Conservation (phyloP, 2,329 filamentous ascomycete genomes). For the Phialophora tarda region DNA sequence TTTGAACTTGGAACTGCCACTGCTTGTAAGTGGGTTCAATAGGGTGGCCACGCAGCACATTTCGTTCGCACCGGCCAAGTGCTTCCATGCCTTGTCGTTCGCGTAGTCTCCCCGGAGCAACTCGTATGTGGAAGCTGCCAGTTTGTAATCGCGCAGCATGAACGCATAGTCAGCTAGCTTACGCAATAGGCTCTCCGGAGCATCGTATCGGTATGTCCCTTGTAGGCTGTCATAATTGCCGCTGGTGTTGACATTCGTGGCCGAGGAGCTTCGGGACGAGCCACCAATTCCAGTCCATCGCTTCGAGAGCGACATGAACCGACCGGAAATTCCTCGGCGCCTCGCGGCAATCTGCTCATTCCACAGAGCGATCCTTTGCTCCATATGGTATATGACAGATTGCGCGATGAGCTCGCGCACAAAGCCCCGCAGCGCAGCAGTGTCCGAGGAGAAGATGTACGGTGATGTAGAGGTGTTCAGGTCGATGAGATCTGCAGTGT, state of each 20-base stretch:
- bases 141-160: conserved; percentile 95
- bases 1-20: conserved; percentile 74
- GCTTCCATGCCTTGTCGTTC: conserved; percentile 95
- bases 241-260: conserved; percentile 53
- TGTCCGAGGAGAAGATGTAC: conserved; percentile 91
- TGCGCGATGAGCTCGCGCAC: conserved; percentile 94
- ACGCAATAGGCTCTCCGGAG: conserved; percentile 87
- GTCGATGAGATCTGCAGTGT: conserved; percentile 60
- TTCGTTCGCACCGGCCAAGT: conserved; percentile 91
- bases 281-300: conserved; percentile 84
- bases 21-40: conserved; percentile 71
- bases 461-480: conserved; percentile 71
- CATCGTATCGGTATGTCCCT: conserved; percentile 83
- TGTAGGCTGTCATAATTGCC: conserved; percentile 76
- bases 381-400: conserved; percentile 95
- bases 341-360: conserved; percentile 96
- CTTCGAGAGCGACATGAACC: conserved; percentile 93
- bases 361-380: conserved; percentile 87
- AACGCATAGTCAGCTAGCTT: conserved; percentile 95
- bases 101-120: conserved; percentile 85
- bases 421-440: conserved; percentile 83
- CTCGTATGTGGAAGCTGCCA: conserved; percentile 90
- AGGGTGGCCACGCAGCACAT: conserved; percentile 89
- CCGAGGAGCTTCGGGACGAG: conserved; percentile 63
- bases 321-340: conserved; percentile 82